phyloP scores from a whole-genome alignment of 2,329 filamentous ascomycete species.

The Penicillium corylophilum region DNA sequence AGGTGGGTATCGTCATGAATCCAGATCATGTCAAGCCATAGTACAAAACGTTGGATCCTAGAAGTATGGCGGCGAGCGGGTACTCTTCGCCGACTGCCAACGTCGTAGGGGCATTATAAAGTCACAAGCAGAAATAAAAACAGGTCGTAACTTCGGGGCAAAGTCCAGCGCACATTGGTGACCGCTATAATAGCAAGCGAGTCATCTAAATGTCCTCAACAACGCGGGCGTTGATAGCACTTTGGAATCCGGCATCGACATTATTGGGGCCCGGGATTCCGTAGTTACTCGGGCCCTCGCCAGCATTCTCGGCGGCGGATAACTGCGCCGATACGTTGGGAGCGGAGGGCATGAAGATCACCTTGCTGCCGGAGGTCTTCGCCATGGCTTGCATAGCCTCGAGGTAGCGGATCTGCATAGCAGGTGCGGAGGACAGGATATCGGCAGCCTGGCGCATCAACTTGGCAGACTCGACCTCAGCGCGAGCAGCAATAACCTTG shows the following conservation, averaged over 20 bases:
- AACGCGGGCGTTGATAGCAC: slow-evolving; percentile 76
- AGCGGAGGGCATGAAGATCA: slow-evolving; percentile 74
- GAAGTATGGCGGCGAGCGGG: neutral
- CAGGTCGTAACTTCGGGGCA: slow-evolving; percentile 19
- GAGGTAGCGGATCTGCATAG: slow-evolving; percentile 97
- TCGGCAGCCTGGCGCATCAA: slow-evolving; percentile 83
- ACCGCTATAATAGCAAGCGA: slow-evolving; percentile 19
- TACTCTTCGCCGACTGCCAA: neutral
- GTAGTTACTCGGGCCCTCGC: slow-evolving; percentile 57
- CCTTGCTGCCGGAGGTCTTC: slow-evolving; percentile 84
- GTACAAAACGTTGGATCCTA: slow-evolving; percentile 14
- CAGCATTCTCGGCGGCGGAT: slow-evolving; percentile 50
- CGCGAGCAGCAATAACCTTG: slow-evolving; percentile 96
- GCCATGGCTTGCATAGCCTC: slow-evolving; percentile 99
- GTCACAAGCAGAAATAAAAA: slow-evolving; percentile 10
- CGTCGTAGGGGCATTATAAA: slow-evolving; percentile 9
- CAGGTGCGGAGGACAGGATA: slow-evolving; percentile 84
- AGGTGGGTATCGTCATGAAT: slow-evolving; percentile 35
- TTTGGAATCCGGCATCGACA: slow-evolving; percentile 65
- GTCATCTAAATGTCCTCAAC: slow-evolving; percentile 76
- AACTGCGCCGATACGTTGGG: slow-evolving; percentile 58
- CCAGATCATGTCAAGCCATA: slow-evolving; percentile 17
- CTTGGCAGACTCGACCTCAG: slow-evolving; percentile 94
- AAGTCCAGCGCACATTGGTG: neutral
- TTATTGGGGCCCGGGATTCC: slow-evolving; percentile 39